Evolutionary conservation across 345 rosid genomes (phyloP).

Genomic region (Corymbia maculata): DNA sequence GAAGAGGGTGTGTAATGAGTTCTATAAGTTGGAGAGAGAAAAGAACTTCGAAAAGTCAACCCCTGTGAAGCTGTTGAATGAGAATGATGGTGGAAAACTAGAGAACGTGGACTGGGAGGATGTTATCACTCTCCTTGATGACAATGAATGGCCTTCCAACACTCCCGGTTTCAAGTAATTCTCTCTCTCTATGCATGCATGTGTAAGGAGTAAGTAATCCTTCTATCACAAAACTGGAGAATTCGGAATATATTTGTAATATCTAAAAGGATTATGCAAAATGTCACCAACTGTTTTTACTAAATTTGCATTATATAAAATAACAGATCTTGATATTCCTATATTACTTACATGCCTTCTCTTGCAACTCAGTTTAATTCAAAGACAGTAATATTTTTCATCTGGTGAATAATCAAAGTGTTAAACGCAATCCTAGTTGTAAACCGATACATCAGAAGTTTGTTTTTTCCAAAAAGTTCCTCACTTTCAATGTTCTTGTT

Average conservation of each 20-base stretch:
- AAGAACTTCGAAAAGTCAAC: conserved; percentile 47
- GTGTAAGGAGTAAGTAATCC: no score
- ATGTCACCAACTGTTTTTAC: background rate
- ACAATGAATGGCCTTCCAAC: conserved; percentile 58
- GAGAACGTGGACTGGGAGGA: conserved; percentile 87
- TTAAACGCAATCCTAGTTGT: background rate
- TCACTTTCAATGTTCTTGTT: background rate
- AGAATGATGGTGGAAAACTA: conserved; percentile 34
- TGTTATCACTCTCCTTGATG: conserved; percentile 49
- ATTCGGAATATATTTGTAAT: background rate
- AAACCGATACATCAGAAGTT: background rate
- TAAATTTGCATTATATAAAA: background rate
- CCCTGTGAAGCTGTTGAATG: conserved; percentile 34
- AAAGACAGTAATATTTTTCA: background rate
- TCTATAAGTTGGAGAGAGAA: conserved; percentile 62
- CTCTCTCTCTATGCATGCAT: no score
- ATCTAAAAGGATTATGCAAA: background rate
- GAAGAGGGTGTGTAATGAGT: conserved; percentile 53
- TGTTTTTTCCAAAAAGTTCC: background rate
- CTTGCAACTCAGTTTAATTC: background rate
- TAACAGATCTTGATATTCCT: background rate
- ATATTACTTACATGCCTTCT: background rate
- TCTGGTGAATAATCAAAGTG: background rate
- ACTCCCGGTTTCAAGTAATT: conserved; percentile 60
- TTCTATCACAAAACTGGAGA: background rate